Percentiles rank a stretch among this genome's conserved stretches.
Evolutionary conservation across 768 basidiomycete species (phyloP).

Genomic region (Rossbeevera mucosa): DNA sequence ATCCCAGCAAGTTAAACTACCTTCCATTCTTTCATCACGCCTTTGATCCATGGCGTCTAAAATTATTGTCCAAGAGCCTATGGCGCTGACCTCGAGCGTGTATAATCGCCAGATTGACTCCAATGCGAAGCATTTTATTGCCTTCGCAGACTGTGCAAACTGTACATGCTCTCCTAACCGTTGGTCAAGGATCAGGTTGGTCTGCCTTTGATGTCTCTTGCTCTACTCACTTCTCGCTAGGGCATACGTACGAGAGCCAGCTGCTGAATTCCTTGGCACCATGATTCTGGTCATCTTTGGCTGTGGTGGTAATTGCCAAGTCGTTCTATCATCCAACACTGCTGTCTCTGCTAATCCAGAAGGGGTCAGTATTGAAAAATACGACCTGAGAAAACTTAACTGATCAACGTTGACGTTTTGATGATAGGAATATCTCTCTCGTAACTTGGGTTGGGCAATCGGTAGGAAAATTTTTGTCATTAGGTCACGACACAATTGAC

Average conservation of each 20-base stretch:
- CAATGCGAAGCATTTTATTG: slow-evolving; percentile 1
- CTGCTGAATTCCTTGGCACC: slow-evolving; percentile 60
- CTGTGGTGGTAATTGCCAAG: slow-evolving; percentile 54
- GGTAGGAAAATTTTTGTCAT: slow-evolving; percentile 15
- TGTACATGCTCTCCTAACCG: slow-evolving; percentile 43
- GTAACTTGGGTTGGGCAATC: slow-evolving; percentile 30
- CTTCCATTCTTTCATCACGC: background rate
- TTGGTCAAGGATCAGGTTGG: slow-evolving; percentile 53
- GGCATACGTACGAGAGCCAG: slow-evolving; percentile 49
- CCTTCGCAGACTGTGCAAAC: slow-evolving; percentile 30
- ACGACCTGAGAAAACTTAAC: background rate
- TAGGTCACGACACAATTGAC: background rate
- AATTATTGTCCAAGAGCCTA: slow-evolving; percentile 12
- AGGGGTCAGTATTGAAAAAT: slow-evolving; percentile 44
- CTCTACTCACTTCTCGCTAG: slow-evolving; percentile 26
- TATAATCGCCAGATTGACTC: slow-evolving; percentile 7
- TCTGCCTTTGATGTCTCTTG: background rate
- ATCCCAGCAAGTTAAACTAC: background rate
- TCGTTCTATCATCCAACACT: slow-evolving; percentile 43
- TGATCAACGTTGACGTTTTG: slow-evolving; percentile 2
- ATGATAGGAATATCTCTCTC: slow-evolving; percentile 20
- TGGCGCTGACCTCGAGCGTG: slow-evolving; percentile 11
- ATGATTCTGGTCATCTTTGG: slow-evolving; percentile 59
- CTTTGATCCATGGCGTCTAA: slow-evolving; percentile 19
- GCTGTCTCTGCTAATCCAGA: slow-evolving; percentile 43